Percentiles rank a stretch among this genome's conserved stretches.
Evolutionary conservation across 257 asterid genomes (phyloP).

Genomic region (Fraxinus excelsior): DNA sequence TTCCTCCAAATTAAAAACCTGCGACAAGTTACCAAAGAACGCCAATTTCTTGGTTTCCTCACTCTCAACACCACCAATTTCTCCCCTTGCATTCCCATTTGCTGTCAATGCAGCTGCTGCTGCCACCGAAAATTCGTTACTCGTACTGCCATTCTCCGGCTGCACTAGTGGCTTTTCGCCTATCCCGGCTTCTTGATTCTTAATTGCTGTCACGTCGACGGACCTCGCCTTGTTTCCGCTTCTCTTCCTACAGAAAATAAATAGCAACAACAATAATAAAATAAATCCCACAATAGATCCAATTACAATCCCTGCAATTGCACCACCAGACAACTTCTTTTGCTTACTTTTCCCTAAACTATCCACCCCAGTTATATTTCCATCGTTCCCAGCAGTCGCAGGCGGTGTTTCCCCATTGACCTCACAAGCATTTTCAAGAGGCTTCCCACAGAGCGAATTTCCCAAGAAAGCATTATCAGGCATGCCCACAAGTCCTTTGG

Average conservation of each 20-base stretch:
- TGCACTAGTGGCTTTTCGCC: constrained; percentile 45
- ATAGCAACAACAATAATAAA: constrained; percentile 46
- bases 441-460: constrained; percentile 72
- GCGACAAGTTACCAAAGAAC: constrained; percentile 46
- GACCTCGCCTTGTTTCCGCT: constrained; percentile 54
- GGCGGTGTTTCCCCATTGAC: constrained; percentile 39
- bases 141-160: constrained; percentile 39
- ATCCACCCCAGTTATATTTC: constrained; percentile 13
- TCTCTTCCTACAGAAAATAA: constrained; percentile 68
- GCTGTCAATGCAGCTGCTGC: constrained; percentile 45
- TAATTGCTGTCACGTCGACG: constrained; percentile 49
- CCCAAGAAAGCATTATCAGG: constrained; percentile 54
- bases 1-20: constrained; percentile 65
- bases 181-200: constrained; percentile 48
- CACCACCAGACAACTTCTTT: constrained; percentile 66
- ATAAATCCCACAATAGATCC: constrained; percentile 67
- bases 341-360: constrained; percentile 23
- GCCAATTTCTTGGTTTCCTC: constrained; percentile 46
- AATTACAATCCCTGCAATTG: constrained; percentile 75
- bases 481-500: constrained; percentile 48
- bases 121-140: constrained; percentile 44
- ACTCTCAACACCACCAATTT: constrained; percentile 11
- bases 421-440: constrained; percentile 54
- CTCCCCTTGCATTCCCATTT: constrained; percentile 10
- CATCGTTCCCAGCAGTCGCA: constrained; percentile 29